Conservation (phyloP, 1,139 yeast species). For the Taphrina flavorubra region DNA sequence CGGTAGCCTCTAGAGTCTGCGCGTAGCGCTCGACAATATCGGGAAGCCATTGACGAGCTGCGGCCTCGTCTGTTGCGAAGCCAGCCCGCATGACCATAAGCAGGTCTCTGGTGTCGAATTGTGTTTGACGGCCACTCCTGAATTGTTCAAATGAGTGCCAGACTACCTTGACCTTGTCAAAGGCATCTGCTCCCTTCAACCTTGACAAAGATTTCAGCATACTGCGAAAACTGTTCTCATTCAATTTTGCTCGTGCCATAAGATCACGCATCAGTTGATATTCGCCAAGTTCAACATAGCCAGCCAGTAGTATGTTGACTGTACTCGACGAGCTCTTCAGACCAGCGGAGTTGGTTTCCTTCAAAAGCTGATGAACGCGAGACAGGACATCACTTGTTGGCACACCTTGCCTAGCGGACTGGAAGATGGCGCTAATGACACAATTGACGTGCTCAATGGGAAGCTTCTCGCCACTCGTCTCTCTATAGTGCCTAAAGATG, state of each 20-base stretch:
- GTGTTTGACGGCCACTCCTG: neutral
- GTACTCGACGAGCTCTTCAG: conserved; percentile 13
- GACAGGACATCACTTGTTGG: conserved; percentile 10
- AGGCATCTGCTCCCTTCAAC: neutral
- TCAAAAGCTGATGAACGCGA: conserved; percentile 14
- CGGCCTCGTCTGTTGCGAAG: neutral
- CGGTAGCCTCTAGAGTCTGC: neutral
- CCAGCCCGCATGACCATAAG: conserved; percentile 29
- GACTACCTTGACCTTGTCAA: neutral
- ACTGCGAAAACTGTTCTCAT: conserved; percentile 24
- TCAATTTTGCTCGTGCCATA: conserved; percentile 9
- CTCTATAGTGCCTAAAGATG: conserved; percentile 26
- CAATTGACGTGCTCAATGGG: conserved; percentile 28
- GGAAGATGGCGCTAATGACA: conserved; percentile 18
- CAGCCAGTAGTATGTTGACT: conserved; percentile 32
- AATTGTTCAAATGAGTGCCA: conserved; percentile 13
- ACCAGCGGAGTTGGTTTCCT: neutral
- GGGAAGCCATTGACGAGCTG: conserved; percentile 10
- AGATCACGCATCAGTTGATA: conserved; percentile 19
- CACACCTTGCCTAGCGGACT: conserved; percentile 1
- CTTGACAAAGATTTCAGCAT: conserved; percentile 20
- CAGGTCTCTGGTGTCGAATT: conserved; percentile 15
- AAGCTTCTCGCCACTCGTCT: conserved; percentile 6
- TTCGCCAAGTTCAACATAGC: conserved; percentile 29
- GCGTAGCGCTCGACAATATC: neutral